Conservation (phyloP, 2,329 filamentous ascomycete species). For the Paecilomyces sp. region DNA sequence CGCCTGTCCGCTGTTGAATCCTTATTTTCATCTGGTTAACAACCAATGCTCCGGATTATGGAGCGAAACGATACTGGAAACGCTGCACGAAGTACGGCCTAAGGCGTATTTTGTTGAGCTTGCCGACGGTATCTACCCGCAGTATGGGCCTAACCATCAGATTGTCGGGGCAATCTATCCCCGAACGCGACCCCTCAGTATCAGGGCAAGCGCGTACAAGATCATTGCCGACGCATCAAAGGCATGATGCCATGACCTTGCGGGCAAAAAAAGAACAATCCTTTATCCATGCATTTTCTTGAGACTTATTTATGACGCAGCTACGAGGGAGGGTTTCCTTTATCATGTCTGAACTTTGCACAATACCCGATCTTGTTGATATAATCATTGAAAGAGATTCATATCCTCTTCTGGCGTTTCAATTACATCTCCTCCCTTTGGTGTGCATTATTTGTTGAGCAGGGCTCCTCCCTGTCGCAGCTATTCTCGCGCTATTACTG, state of each 20-base stretch:
- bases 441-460: not conserved
- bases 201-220: constrained; percentile 32
- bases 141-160: constrained; percentile 23
- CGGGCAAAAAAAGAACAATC: not conserved
- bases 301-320: not conserved
- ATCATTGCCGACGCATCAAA: constrained; percentile 34
- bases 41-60: constrained; percentile 62
- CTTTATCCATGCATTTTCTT: not conserved
- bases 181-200: constrained; percentile 30
- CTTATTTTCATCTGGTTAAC: constrained; percentile 60
- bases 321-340: not conserved
- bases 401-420: not conserved
- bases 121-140: constrained; percentile 53
- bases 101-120: constrained; percentile 54
- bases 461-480: not conserved
- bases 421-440: not conserved
- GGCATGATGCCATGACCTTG: constrained; percentile 4
- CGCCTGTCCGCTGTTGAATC: constrained; percentile 62
- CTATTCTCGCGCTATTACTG: not conserved
- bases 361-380: constrained; percentile 1
- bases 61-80: constrained; percentile 60
- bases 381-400: not conserved
- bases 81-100: constrained; percentile 54
- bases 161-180: constrained; percentile 30
- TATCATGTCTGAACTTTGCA: not conserved